A percentile compares a stretch with the other conserved stretches of the same genome.
These are phyloP conservation scores for Cenchrus americanus DNA, from an alignment of 176 grass and related monocot species.

Conservation along the genomic window DNA sequence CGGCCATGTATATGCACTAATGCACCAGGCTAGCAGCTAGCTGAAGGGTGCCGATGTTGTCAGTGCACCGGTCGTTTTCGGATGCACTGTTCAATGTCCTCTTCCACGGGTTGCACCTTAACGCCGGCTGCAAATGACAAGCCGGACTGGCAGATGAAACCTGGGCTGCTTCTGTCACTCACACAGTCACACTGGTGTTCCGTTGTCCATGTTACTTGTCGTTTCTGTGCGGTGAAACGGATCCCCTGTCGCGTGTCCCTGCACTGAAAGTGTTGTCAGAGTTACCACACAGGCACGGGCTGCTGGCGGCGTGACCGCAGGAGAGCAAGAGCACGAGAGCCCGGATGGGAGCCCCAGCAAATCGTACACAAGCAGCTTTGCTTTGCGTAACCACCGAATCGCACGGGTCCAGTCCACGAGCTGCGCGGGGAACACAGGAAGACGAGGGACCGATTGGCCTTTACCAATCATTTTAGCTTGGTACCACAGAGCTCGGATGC, in stretches of 20 bases:
- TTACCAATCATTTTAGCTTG: constrained; percentile 39
- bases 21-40: not conserved
- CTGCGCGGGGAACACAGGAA: not conserved
- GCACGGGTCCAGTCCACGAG: not conserved
- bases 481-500: not conserved
- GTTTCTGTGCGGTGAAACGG: not conserved
- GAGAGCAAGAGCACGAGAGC: too few species aligned
- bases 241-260: not conserved
- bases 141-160: not conserved
- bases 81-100: constrained; percentile 2
- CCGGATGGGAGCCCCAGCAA: not conserved
- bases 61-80: not conserved
- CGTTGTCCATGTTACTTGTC: not conserved
- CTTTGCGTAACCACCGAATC: constrained; percentile 7
- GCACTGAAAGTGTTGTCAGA: not conserved
- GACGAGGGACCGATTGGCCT: constrained; percentile 23
- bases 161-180: not conserved
- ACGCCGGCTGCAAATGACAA: not conserved
- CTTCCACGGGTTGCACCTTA: not conserved
- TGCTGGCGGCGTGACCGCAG: too few species aligned
- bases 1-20: not conserved
- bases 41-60: not conserved
- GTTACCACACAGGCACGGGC: not conserved
- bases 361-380: constrained; percentile 1
- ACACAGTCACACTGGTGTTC: not conserved